These are phyloP conservation scores for Thymus mandschuricus DNA, from an alignment of 257 asterid species.

Conservation along the genomic window DNA sequence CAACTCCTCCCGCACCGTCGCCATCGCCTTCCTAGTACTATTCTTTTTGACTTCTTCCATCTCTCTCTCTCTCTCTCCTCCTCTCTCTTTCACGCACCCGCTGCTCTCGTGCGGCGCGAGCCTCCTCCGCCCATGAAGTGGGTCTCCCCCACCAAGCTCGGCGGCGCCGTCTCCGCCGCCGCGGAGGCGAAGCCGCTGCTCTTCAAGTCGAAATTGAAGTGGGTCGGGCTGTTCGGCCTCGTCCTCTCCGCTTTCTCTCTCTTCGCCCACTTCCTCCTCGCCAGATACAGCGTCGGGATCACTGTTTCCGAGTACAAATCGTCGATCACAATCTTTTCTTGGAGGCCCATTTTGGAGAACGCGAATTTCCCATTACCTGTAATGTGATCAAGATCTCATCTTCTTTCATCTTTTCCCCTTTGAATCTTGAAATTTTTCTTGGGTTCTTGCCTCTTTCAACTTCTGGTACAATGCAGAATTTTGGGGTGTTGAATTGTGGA, in stretches of 20 bases:
- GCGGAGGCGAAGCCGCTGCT: constrained; percentile 61
- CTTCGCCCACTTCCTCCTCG: constrained; percentile 83
- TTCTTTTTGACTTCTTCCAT: constrained; percentile 24
- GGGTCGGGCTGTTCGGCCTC: constrained; percentile 81
- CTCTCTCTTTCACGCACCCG: constrained; percentile 29
- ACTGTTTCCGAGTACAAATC: constrained; percentile 76
- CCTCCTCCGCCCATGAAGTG: constrained; percentile 49
- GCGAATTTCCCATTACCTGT: constrained; percentile 61
- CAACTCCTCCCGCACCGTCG: constrained; percentile 36
- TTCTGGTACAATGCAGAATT: neutral
- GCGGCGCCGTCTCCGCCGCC: constrained; percentile 37
- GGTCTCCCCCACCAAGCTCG: constrained; percentile 51
- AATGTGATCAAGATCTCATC: constrained; percentile 60
- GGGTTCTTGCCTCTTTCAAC: neutral
- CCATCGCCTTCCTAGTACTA: constrained; percentile 19
- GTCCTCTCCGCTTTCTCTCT: constrained; percentile 78
- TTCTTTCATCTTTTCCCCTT: constrained; percentile 21
- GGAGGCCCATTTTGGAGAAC: constrained; percentile 83
- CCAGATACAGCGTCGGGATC: constrained; percentile 73
- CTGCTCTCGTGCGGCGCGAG: neutral
- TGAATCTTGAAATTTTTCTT: constrained; percentile 35
- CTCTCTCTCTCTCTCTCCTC: neutral
- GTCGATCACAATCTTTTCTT: constrained; percentile 82
- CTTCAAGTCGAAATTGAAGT: constrained; percentile 83
- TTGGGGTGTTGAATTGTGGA: constrained; percentile 29